Percentiles rank a stretch among this genome's conserved stretches.
phyloP scores from a whole-genome alignment of 2,329 filamentous ascomycete genomes.

The Tolypocladium guangdongense region DNA sequence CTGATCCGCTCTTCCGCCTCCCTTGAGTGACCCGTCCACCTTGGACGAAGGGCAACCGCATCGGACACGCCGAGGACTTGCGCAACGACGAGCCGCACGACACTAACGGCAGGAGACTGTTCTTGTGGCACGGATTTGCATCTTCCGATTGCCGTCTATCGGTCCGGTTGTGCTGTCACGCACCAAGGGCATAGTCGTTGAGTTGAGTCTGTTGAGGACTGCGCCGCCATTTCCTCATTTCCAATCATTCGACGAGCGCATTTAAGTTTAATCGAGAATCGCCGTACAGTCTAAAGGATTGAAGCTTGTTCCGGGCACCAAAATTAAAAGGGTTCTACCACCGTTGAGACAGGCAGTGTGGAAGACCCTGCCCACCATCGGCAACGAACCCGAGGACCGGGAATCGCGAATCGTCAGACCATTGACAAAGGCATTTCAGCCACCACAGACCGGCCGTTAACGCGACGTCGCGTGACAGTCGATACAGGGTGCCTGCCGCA shows the following conservation, averaged over 20 bases:
- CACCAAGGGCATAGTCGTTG: neutral
- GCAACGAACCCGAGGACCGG: neutral
- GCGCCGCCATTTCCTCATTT: neutral
- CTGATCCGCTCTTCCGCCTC: neutral
- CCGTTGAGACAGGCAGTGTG: neutral
- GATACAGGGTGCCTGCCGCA: constrained; percentile 1
- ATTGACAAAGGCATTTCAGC: neutral
- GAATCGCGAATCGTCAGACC: neutral
- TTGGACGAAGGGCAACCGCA: neutral
- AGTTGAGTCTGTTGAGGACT: neutral
- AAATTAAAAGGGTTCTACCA: too few species aligned
- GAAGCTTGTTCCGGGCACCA: neutral
- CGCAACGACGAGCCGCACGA: neutral
- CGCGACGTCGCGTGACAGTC: neutral
- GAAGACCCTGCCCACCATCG: neutral
- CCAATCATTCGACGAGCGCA: neutral
- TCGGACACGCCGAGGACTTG: neutral
- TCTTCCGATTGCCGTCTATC: neutral
- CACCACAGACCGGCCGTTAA: neutral
- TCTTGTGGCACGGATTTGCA: neutral
- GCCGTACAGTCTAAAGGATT: neutral
- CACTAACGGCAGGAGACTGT: neutral
- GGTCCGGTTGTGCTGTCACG: neutral
- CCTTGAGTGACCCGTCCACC: neutral
- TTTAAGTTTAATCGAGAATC: neutral